Evolutionary conservation across 768 basidiomycete species (phyloP).

Genomic region (Kwoniella botswanensis): DNA sequence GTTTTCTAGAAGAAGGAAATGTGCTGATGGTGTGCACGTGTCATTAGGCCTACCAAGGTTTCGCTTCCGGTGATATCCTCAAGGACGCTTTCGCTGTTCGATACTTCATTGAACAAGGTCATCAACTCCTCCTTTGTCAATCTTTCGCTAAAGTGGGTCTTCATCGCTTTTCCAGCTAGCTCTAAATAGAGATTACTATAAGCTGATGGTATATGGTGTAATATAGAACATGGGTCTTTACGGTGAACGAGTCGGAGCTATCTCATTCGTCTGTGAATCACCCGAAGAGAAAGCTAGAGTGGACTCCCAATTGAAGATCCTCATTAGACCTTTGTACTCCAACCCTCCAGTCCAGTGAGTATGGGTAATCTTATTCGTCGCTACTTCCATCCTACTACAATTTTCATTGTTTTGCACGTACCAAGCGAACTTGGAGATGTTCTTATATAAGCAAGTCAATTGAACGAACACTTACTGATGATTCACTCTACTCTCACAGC

Average conservation of each 20-base stretch:
- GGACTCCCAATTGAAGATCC: slow-evolving; percentile 91
- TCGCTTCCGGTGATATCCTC: slow-evolving; percentile 89
- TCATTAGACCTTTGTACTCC: slow-evolving; percentile 95
- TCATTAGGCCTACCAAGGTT: slow-evolving; percentile 89
- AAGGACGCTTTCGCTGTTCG: slow-evolving; percentile 94
- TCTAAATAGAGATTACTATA: not conserved
- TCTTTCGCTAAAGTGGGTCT: slow-evolving; percentile 80
- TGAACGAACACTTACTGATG: not conserved
- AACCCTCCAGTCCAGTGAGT: slow-evolving; percentile 76
- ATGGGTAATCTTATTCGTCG: not conserved
- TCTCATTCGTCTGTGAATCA: slow-evolving; percentile 72
- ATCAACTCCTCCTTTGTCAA: slow-evolving; percentile 88
- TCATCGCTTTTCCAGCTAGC: not conserved
- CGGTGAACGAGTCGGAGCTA: slow-evolving; percentile 96
- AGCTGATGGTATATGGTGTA: not conserved
- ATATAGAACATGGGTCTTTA: slow-evolving; percentile 91
- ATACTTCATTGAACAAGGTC: slow-evolving; percentile 87
- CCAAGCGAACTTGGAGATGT: too few relatives aligned
- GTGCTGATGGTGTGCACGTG: slow-evolving; percentile 7
- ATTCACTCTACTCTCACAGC: slow-evolving; percentile 21
- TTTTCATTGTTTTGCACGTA: too few relatives aligned
- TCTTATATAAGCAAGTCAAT: too few relatives aligned
- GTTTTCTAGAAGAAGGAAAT: not conserved
- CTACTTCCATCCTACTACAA: too few relatives aligned
- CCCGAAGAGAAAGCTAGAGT: slow-evolving; percentile 78